These are phyloP conservation scores for Sclerotinia trifoliorum DNA, from an alignment of 2,329 filamentous ascomycete species.

Conservation along the genomic window DNA sequence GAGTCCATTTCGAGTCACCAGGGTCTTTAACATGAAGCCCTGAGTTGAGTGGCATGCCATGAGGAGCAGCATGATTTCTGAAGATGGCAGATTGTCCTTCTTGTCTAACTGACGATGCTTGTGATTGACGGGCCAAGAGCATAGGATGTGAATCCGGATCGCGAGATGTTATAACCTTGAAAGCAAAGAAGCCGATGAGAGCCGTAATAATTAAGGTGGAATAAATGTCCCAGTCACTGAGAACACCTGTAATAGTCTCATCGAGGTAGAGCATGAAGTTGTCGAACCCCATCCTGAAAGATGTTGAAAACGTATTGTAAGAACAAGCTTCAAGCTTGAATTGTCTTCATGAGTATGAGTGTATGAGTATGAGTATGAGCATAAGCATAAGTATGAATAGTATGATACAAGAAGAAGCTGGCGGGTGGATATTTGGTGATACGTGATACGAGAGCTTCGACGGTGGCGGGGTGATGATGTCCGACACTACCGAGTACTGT, in stretches of 20 bases:
- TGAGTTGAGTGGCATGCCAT: slow-evolving; percentile 75
- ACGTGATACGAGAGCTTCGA: not conserved
- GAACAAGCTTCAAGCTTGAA: not conserved
- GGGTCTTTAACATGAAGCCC: slow-evolving; percentile 81
- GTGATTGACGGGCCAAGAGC: slow-evolving; percentile 80
- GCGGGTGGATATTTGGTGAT: slow-evolving; percentile 4
- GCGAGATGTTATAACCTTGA: slow-evolving; percentile 65
- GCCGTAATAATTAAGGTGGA: slow-evolving; percentile 69
- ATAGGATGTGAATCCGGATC: slow-evolving; percentile 93
- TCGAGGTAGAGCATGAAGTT: slow-evolving; percentile 67
- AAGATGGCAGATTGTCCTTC: slow-evolving; percentile 83
- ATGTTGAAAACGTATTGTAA: slow-evolving; percentile 1
- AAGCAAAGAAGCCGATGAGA: slow-evolving; percentile 66
- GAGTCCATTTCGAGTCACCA: slow-evolving; percentile 76
- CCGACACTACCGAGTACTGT: not conserved
- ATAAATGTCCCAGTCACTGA: slow-evolving; percentile 79
- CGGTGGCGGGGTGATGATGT: slow-evolving; percentile 4
- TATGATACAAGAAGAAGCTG: not conserved
- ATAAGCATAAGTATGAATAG: not conserved
- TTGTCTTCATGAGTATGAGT: slow-evolving; percentile 6
- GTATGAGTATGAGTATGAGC: not conserved
- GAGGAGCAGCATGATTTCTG: slow-evolving; percentile 78
- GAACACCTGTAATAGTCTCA: slow-evolving; percentile 62
- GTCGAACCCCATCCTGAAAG: slow-evolving; percentile 42
- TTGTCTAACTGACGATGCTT: slow-evolving; percentile 74